Conservation (phyloP, 2,329 filamentous ascomycete species). For the Fusarium tanahbumbuense region DNA sequence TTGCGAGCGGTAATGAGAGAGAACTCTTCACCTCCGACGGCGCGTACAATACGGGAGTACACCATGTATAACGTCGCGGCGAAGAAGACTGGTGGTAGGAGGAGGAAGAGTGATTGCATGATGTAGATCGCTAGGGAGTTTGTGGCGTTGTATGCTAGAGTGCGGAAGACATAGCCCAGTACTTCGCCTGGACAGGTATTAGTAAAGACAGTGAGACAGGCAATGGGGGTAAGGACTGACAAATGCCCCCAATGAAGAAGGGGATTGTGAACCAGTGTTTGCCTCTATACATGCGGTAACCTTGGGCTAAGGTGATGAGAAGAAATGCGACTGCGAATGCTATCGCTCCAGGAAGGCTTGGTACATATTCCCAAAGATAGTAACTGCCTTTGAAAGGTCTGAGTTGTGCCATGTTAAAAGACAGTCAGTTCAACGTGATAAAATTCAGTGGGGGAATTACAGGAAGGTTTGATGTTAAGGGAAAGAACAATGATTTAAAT, state of each 20-base stretch:
- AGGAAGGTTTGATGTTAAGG: too few relatives aligned
- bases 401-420: conserved; percentile 2
- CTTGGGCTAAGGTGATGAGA: conserved; percentile 54
- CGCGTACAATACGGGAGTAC: conserved; percentile 13
- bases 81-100: conserved; percentile 26
- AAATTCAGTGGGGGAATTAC: too few relatives aligned
- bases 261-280: conserved; percentile 62
- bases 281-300: conserved; percentile 55
- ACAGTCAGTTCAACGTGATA: too few relatives aligned
- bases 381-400: conserved; percentile 14
- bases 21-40: neutral
- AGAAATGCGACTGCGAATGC: conserved; percentile 59
- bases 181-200: conserved; percentile 6
- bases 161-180: conserved; percentile 29
- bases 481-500: too few relatives aligned
- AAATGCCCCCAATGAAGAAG: conserved; percentile 58
- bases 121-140: conserved; percentile 22
- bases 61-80: conserved; percentile 38
- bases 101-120: conserved; percentile 31
- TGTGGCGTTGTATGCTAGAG: conserved; percentile 17
- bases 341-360: conserved; percentile 58
- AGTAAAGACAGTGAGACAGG: rapidly evolving
- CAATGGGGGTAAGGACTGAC: conserved; percentile 48
- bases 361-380: conserved; percentile 50
- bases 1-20: conserved; percentile 18